Percentiles rank a stretch among this genome's conserved stretches.
Evolutionary conservation across 2,329 filamentous ascomycete genomes (phyloP).

Genomic region (Aureobasidium sp.): DNA sequence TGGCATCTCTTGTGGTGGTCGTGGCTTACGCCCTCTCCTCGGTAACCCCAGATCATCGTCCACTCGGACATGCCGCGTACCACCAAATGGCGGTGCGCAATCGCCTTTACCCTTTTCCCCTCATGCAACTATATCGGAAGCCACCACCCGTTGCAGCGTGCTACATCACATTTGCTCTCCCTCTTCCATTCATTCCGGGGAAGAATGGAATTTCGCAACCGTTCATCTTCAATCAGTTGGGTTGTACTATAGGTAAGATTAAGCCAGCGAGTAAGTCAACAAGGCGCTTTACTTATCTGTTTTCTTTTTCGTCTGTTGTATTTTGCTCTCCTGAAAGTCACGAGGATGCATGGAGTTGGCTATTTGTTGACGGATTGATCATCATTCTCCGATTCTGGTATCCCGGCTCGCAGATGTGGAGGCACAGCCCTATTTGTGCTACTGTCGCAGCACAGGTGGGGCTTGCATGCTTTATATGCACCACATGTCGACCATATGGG

Average conservation of each 20-base stretch:
- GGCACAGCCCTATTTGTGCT: not conserved
- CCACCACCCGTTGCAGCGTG: not conserved
- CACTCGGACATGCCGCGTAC: not conserved
- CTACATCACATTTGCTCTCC: not conserved
- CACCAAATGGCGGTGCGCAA: slow-evolving; percentile 1
- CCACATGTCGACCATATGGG: not conserved
- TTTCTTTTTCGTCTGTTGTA: not conserved
- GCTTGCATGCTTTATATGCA: not conserved
- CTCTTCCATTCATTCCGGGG: not conserved
- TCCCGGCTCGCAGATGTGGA: not conserved
- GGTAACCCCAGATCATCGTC: not conserved
- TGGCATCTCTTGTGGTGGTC: not conserved
- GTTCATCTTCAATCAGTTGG: not conserved
- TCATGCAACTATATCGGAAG: slow-evolving; percentile 6
- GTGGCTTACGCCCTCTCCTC: not conserved
- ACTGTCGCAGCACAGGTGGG: not conserved
- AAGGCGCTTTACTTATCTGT: not conserved
- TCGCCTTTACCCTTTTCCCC: not conserved
- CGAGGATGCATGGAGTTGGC: not conserved
- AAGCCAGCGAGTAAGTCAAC: not conserved
- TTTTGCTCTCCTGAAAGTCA: not conserved
- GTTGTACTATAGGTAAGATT: not conserved
- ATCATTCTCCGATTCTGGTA: slow-evolving; percentile 1
- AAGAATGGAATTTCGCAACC: not conserved
- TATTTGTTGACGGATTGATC: not conserved